Evolutionary conservation across 192 early-diverging fungal genomes (phyloP), one percentile per base, ranked within the genome.

Genomic region (Umbelopsis vinacea): DNA sequence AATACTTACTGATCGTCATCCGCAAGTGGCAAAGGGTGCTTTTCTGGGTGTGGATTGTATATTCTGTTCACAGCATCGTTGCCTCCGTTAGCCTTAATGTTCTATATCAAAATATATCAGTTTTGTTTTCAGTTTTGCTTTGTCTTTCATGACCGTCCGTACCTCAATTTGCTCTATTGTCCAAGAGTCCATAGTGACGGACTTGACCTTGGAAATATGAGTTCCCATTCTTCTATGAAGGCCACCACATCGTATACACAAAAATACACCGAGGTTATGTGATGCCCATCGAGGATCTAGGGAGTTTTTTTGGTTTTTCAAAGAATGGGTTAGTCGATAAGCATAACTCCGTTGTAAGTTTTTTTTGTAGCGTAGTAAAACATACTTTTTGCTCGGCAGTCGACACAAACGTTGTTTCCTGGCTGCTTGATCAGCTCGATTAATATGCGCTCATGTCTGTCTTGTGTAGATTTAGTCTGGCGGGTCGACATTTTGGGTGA

Each of bases 171-270:
- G 90, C 33, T 93, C 91, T 4, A 87, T 79, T 11, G 92, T 91
- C 97, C 97, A 99, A 33, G 87, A 85, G 80, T 99, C 97, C 75
- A 97, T 82, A 24, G 85, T 89, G 38, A 95, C 87, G 7, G 93
- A 95, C 81, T 96, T 97, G 66, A 99, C 94, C 74, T 91, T 93
- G 35, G 93, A 91, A 37, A 98, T 93, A 55, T 96, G 94, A 0
- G 94, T 96, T 45, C 95, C 95, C 74, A 97, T 83, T 73, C 89
- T 92, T 38, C 93, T 80, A 69, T 95, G 93, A 40, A 93, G 75
- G 43, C 92, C 87, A 53, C 84, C 91, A 81, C 97, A 99, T 6
- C 95, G 86, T 33, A 98, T 97, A 83, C 97, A 99, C 45, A 99
- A 76, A 73, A 99, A 97, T 46, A 96, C 83, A 6, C 96, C 95